Percentiles rank a stretch among this genome's conserved stretches.
Evolutionary conservation across 1,284 basidiomycete genomes (phyloP).

Genomic region (Naganishia cerealis): DNA sequence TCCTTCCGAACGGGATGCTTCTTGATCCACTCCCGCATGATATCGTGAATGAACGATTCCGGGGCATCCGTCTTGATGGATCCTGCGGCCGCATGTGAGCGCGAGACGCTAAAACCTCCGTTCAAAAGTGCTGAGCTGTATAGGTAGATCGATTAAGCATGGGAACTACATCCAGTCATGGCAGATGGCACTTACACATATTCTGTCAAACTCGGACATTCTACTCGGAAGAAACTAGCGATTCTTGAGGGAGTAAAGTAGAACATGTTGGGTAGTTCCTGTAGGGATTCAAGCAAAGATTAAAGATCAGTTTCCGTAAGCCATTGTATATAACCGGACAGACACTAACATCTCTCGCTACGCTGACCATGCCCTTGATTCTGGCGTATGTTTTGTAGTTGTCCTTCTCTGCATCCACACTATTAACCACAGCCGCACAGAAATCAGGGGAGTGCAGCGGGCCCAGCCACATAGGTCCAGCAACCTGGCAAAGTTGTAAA

Average conservation of each 20-base stretch:
- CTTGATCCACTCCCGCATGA: constrained; percentile 80
- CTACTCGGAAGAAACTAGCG: constrained; percentile 77
- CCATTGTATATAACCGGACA: neutral
- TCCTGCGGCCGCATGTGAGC: constrained; percentile 84
- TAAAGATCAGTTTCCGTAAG: neutral
- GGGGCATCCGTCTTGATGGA: constrained; percentile 88
- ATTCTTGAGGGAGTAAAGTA: constrained; percentile 88
- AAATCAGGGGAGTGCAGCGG: constrained; percentile 79
- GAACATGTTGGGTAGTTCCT: constrained; percentile 81
- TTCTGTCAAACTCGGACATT: constrained; percentile 59
- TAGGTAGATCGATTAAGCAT: constrained; percentile 11
- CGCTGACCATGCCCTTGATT: constrained; percentile 92
- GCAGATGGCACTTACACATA: constrained; percentile 62
- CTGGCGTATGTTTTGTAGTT: constrained; percentile 77
- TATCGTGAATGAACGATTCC: constrained; percentile 71
- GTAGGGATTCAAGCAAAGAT: neutral
- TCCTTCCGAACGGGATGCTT: constrained; percentile 73
- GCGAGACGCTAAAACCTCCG: constrained; percentile 77
- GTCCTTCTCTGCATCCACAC: constrained; percentile 61
- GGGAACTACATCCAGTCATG: constrained; percentile 8
- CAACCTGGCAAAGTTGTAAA: constrained; percentile 59
- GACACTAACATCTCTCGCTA: constrained; percentile 74
- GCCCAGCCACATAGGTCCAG: constrained; percentile 95
- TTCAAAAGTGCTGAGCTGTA: constrained; percentile 80
- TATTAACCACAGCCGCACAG: constrained; percentile 69